Percentiles rank a stretch among this genome's conserved stretches.
Evolutionary conservation across 2,329 filamentous ascomycete genomes (phyloP).

Genomic region (Trichophaea hybrida): DNA sequence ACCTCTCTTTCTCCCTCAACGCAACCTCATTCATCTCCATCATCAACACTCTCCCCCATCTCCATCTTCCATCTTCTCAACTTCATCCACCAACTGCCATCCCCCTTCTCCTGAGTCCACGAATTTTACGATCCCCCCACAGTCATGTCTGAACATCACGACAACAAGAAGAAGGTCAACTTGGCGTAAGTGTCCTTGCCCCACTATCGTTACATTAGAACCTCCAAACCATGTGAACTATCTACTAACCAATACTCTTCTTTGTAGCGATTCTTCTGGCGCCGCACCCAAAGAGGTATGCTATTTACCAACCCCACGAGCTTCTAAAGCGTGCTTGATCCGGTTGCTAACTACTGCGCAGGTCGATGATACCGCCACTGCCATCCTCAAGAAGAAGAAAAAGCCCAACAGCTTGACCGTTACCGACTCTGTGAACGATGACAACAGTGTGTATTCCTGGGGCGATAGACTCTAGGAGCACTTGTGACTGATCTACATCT

Average conservation of each 20-base stretch:
- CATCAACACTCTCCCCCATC: background rate
- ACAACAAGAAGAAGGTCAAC: conserved; percentile 63
- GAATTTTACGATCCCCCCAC: background rate
- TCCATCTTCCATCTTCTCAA: background rate
- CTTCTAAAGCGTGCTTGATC: conserved; percentile 30
- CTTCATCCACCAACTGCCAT: conserved; percentile 3
- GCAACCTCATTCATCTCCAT: background rate
- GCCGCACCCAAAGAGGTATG: conserved; percentile 71
- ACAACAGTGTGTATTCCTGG: conserved; percentile 51
- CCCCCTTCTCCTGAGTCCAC: background rate
- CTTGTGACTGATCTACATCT: background rate
- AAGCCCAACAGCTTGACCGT: conserved; percentile 99
- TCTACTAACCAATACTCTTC: conserved; percentile 31
- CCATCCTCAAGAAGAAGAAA: conserved; percentile 99
- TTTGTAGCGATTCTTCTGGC: conserved; percentile 67
- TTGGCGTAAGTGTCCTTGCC: conserved; percentile 48
- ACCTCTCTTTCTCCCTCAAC: background rate
- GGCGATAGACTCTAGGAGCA: background rate
- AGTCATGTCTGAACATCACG: conserved; percentile 24
- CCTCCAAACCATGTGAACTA: conserved; percentile 12
- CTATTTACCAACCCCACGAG: conserved; percentile 26
- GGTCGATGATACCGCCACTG: conserved; percentile 84
- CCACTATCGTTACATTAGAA: conserved; percentile 11
- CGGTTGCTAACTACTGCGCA: conserved; percentile 32
- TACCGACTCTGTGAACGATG: conserved; percentile 96